Percentiles rank a stretch among this genome's conserved stretches.
Conservation (phyloP, 108 stramenopile species). For the Licmophora abbreviata region DNA sequence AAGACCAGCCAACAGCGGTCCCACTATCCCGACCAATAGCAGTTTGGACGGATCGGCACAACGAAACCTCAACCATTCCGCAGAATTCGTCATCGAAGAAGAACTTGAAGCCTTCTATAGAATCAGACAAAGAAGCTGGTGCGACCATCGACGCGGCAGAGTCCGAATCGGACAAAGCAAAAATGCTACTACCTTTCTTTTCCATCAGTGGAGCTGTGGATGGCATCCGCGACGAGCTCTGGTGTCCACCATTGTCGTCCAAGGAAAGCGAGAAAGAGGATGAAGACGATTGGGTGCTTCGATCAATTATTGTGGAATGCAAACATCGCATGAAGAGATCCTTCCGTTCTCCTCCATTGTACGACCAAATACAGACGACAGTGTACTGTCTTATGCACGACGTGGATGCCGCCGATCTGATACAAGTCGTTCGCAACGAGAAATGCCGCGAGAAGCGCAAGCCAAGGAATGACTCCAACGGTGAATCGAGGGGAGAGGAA, state of each 20-base stretch:
- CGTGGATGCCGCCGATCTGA: constrained; percentile 51
- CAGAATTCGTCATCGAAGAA: constrained; percentile 10
- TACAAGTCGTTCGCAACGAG: constrained; percentile 56
- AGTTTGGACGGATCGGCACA: neutral
- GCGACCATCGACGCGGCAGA: neutral
- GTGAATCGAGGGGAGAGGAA: neutral
- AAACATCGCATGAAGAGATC: constrained; percentile 75
- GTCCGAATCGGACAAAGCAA: neutral
- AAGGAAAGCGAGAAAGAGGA: constrained; percentile 24
- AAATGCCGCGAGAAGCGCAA: neutral
- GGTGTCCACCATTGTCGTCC: constrained; percentile 5
- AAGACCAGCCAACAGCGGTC: neutral
- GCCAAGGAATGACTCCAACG: constrained; percentile 3
- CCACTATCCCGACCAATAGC: neutral
- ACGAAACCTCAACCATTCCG: constrained; percentile 12
- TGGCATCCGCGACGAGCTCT: constrained; percentile 39
- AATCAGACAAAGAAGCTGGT: constrained; percentile 13
- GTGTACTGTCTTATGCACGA: constrained; percentile 73
- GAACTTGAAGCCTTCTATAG: constrained; percentile 1
- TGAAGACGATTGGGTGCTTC: constrained; percentile 37
- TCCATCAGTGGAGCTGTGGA: constrained; percentile 28
- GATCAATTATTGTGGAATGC: constrained; percentile 66
- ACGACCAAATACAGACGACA: constrained; percentile 73
- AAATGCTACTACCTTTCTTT: constrained; percentile 16
- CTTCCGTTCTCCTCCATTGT: constrained; percentile 50